phyloP scores from a whole-genome alignment of 495 filamentous ascomycete species.

The Hypoxylon trugodes region DNA sequence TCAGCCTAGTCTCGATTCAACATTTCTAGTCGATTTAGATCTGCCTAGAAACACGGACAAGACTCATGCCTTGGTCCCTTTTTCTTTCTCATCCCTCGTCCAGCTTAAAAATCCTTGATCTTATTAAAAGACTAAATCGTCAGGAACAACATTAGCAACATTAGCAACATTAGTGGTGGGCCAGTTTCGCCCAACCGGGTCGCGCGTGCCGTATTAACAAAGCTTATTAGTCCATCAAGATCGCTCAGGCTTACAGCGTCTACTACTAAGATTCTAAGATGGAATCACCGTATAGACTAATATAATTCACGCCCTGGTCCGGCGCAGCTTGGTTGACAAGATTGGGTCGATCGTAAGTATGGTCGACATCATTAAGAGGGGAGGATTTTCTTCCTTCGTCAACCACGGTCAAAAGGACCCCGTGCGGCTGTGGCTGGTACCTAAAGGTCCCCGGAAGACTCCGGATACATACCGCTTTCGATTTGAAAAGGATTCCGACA shows the following conservation, averaged over 20 bases:
- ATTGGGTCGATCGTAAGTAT: slow-evolving; percentile 9
- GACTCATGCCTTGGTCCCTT: slow-evolving; percentile 28
- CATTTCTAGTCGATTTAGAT: slow-evolving; percentile 16
- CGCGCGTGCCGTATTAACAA: slow-evolving; percentile 20
- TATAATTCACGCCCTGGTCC: neutral
- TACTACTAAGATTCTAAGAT: slow-evolving; percentile 10
- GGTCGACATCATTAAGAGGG: slow-evolving; percentile 5
- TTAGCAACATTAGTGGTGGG: slow-evolving; percentile 31
- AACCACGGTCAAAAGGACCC: slow-evolving; percentile 17
- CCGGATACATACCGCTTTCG: slow-evolving; percentile 10
- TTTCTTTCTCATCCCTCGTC: no score
- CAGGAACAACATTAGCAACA: slow-evolving; percentile 19
- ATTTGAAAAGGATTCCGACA: slow-evolving; percentile 30
- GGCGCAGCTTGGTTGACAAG: neutral
- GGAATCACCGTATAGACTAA: slow-evolving; percentile 7
- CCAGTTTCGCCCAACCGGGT: slow-evolving; percentile 31
- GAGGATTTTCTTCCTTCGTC: slow-evolving; percentile 10
- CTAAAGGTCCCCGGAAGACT: slow-evolving; percentile 13
- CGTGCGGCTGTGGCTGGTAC: slow-evolving; percentile 11
- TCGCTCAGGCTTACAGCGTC: slow-evolving; percentile 8
- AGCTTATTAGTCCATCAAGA: slow-evolving; percentile 24
- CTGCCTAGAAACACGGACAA: slow-evolving; percentile 15
- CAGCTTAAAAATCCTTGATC: slow-evolving; percentile 26
- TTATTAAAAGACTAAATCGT: slow-evolving; percentile 26
- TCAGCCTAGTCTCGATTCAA: slow-evolving; percentile 12